Evolutionary conservation across 164 flowering plant species (phyloP).

Genomic region (Chimonanthus praecox): DNA sequence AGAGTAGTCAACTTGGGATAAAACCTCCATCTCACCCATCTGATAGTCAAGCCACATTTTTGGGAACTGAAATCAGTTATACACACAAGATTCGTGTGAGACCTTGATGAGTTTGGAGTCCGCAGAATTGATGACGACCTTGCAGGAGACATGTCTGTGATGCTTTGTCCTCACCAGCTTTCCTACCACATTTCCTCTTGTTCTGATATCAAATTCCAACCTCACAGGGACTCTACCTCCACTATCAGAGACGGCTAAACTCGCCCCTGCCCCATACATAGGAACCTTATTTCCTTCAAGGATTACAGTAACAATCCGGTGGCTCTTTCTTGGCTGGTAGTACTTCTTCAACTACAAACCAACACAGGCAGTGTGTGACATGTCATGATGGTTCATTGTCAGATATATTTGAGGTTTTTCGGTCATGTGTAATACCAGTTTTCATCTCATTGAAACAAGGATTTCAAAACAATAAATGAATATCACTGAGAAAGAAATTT

Average conservation of each 20-base stretch:
- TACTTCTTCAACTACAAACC: slow-evolving; percentile 74
- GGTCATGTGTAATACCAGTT: background rate
- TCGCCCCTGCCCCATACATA: slow-evolving; percentile 84
- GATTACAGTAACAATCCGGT: slow-evolving; percentile 36
- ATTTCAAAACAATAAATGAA: no score
- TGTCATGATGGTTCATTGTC: no score
- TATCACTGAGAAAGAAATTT: no score
- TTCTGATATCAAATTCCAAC: slow-evolving; percentile 49
- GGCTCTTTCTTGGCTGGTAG: slow-evolving; percentile 87
- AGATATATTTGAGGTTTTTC: no score
- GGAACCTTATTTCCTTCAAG: slow-evolving; percentile 75
- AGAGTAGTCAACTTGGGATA: background rate
- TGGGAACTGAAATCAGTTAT: slow-evolving; percentile 23
- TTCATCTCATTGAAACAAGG: no score
- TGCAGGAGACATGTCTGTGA: slow-evolving; percentile 39
- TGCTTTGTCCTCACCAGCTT: slow-evolving; percentile 69
- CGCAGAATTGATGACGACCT: slow-evolving; percentile 36
- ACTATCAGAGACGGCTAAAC: slow-evolving; percentile 32
- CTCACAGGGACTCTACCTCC: slow-evolving; percentile 49
- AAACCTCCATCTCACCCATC: background rate
- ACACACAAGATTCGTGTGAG: slow-evolving; percentile 47
- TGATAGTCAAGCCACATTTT: background rate
- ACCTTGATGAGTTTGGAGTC: slow-evolving; percentile 56
- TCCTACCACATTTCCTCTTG: slow-evolving; percentile 82
- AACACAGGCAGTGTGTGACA: background rate